phyloP scores from a whole-genome alignment of 2,329 filamentous ascomycete species.

The Aspergillus ibericus region DNA sequence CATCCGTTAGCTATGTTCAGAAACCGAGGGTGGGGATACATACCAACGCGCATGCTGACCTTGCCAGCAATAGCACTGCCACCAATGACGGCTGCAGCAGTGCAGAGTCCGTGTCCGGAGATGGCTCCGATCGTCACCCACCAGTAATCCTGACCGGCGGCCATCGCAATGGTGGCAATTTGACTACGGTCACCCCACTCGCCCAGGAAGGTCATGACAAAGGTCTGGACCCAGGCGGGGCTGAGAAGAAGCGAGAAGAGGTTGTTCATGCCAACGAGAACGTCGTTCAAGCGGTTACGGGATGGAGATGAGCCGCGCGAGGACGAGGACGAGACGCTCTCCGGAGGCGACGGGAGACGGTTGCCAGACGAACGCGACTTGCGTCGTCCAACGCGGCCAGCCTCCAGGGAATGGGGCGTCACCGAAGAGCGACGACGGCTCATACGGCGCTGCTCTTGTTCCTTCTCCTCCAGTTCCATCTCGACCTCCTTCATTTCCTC shows the following conservation, averaged over 20 bases:
- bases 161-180: slow-evolving; percentile 98
- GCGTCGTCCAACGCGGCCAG: slow-evolving; percentile 65
- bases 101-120: slow-evolving; percentile 84
- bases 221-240: slow-evolving; percentile 98
- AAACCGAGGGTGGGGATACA: slow-evolving; percentile 45
- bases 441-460: slow-evolving; percentile 69
- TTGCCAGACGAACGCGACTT: slow-evolving; percentile 69
- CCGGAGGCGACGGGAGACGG: slow-evolving; percentile 75
- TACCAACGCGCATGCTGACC: slow-evolving; percentile 94
- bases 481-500: slow-evolving; percentile 99
- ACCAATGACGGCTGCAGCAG: slow-evolving; percentile 85
- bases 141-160: slow-evolving; percentile 97
- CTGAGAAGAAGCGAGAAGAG: slow-evolving; percentile 84
- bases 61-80: slow-evolving; percentile 88
- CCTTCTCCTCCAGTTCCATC: slow-evolving; percentile 88
- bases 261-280: slow-evolving; percentile 72
- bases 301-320: slow-evolving; percentile 59
- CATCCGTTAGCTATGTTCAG: not conserved
- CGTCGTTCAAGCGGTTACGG: slow-evolving; percentile 45
- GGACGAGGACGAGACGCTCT: slow-evolving; percentile 76
- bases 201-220: slow-evolving; percentile 97
- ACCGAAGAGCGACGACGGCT: slow-evolving; percentile 66
- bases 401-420: slow-evolving; percentile 75
- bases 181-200: slow-evolving; percentile 98
- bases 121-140: slow-evolving; percentile 93